A percentile compares a stretch with the other conserved stretches of the same genome.
Evolutionary conservation across 371 early-diverging fungal genomes (phyloP).

Genomic region (Mucor sp.): DNA sequence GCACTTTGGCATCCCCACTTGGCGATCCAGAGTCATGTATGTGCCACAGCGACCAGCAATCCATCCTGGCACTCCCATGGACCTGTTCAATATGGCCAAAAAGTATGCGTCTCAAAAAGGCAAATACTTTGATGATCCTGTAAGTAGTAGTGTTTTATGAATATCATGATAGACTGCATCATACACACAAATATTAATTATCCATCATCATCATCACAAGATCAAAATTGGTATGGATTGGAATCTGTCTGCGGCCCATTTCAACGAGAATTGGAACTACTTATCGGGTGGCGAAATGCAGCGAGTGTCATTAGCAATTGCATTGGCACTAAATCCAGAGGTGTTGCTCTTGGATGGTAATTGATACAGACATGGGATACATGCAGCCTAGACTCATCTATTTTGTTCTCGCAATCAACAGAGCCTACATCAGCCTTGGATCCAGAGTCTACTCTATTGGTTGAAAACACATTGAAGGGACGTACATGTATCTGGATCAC

Average conservation of each 20-base stretch:
- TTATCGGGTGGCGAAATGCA: conserved; percentile 92
- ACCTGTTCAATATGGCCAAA: conserved; percentile 64
- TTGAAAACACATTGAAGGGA: conserved; percentile 69
- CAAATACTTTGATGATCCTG: conserved; percentile 61
- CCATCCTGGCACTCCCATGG: conserved; percentile 74
- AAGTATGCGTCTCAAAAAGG: conserved; percentile 57
- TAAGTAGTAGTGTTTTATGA: conserved; percentile 25
- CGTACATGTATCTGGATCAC: conserved; percentile 82
- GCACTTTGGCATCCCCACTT: conserved; percentile 68
- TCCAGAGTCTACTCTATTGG: conserved; percentile 68
- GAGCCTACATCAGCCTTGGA: conserved; percentile 91
- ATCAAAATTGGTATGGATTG: conserved; percentile 65
- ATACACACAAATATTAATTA: background rate
- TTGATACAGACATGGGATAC: background rate
- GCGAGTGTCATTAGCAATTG: conserved; percentile 79
- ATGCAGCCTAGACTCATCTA: background rate
- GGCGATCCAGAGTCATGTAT: conserved; percentile 84
- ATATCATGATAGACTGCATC: background rate
- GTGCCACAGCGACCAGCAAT: conserved; percentile 85
- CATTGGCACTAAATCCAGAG: conserved; percentile 75
- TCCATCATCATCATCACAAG: conserved; percentile 12
- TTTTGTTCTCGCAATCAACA: conserved; percentile 17
- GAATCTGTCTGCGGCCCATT: conserved; percentile 68
- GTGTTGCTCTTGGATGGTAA: conserved; percentile 83
- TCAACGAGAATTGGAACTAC: conserved; percentile 74